Conservation (phyloP, 129 eudicot genomes). For the Flaveria linearis region DNA sequence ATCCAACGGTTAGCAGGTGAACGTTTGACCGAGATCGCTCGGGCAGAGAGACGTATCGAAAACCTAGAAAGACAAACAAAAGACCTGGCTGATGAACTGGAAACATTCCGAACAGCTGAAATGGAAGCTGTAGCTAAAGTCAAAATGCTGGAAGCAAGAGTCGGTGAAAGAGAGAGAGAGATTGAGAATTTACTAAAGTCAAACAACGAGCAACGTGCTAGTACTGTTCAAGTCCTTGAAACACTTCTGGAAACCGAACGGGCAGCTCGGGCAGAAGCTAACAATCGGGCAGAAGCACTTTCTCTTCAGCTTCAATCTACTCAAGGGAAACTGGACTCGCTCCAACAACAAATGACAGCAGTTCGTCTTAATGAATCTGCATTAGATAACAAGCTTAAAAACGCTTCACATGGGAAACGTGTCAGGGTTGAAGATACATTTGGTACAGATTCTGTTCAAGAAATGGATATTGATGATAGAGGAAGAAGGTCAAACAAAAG, state of each 20-base stretch:
- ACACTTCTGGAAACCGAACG: constrained; percentile 70
- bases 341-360: constrained; percentile 78
- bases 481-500: constrained; percentile 53
- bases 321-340: constrained; percentile 73
- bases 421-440: constrained; percentile 63
- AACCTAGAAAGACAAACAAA: constrained; percentile 64
- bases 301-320: constrained; percentile 84
- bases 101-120: constrained; percentile 51
- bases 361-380: constrained; percentile 68
- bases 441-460: constrained; percentile 75
- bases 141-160: constrained; percentile 61
- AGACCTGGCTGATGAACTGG: constrained; percentile 58
- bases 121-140: constrained; percentile 78
- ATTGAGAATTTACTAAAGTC: constrained; percentile 68
- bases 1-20: constrained; percentile 67
- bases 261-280: constrained; percentile 81
- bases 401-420: constrained; percentile 83
- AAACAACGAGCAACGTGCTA: constrained; percentile 76
- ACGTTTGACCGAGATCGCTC: constrained; percentile 68
- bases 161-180: constrained; percentile 80
- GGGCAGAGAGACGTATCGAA: constrained; percentile 75
- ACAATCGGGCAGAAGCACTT: constrained; percentile 81
- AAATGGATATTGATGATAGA: constrained; percentile 49
- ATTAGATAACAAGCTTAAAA: constrained; percentile 68
- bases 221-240: constrained; percentile 77